These are phyloP conservation scores for Isoetes taiwanensis DNA, from an alignment of 75 land plant species.

Conservation along the genomic window DNA sequence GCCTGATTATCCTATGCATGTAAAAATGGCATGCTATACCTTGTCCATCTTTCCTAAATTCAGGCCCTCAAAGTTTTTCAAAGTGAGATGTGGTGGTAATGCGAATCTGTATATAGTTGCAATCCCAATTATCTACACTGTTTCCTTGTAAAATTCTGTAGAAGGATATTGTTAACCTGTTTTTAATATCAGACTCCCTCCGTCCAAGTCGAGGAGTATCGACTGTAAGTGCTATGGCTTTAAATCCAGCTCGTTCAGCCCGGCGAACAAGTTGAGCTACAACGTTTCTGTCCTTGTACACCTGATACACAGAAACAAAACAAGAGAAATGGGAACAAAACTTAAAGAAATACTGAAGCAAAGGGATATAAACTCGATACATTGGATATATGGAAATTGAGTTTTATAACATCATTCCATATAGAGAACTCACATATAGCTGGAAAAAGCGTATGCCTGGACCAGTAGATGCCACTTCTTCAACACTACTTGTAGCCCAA, in stretches of 20 bases:
- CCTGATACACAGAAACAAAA: constrained; percentile 12
- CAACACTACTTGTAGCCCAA: constrained; percentile 76
- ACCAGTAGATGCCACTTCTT: constrained; percentile 78
- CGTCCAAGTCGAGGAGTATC: constrained; percentile 82
- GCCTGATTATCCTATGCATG: too few species aligned
- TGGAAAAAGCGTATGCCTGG: constrained; percentile 82
- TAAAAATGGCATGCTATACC: constrained; percentile 20
- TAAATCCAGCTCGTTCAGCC: constrained; percentile 83
- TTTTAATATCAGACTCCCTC: constrained; percentile 81
- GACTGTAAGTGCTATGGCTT: constrained; percentile 81
- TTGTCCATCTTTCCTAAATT: constrained; percentile 82
- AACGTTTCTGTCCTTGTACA: constrained; percentile 74
- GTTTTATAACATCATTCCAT: too few species aligned
- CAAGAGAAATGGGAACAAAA: not conserved
- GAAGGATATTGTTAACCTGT: too few species aligned
- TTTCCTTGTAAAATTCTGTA: too few species aligned
- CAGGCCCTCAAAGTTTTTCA: constrained; percentile 95
- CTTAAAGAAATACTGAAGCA: not conserved
- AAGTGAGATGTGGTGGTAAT: constrained; percentile 63
- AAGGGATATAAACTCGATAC: not conserved
- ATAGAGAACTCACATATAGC: constrained; percentile 66
- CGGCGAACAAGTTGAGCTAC: constrained; percentile 78
- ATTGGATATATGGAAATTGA: not conserved
- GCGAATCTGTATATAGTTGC: constrained; percentile 53
- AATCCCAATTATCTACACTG: too few species aligned